phyloP scores from a whole-genome alignment of 2,329 filamentous ascomycete species.

The Aspergillus ustus region DNA sequence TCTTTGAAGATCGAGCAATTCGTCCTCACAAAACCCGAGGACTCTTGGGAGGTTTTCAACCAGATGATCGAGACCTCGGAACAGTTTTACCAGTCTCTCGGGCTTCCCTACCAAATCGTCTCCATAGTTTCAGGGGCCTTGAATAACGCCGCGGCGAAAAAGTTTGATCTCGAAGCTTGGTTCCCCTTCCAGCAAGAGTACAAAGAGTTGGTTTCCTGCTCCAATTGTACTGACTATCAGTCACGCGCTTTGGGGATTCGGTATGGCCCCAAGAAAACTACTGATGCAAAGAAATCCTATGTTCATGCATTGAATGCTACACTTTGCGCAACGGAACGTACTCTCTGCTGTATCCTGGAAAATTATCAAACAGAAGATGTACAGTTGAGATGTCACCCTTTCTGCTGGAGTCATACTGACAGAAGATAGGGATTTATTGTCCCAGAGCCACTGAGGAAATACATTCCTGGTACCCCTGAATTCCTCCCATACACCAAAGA shows the following conservation, averaged over 20 bases:
- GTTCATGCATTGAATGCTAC: constrained; percentile 92
- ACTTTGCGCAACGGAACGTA: constrained; percentile 86
- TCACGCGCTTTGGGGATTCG: constrained; percentile 91
- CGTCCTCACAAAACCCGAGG: constrained; percentile 79
- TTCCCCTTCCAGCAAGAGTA: constrained; percentile 97
- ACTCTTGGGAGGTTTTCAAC: constrained; percentile 92
- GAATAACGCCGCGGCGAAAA: constrained; percentile 88
- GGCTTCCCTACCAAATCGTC: constrained; percentile 88
- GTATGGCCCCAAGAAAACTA: constrained; percentile 84
- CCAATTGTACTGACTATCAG: constrained; percentile 98
- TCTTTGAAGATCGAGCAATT: constrained; percentile 71
- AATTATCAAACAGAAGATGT: constrained; percentile 93
- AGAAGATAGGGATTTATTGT: constrained; percentile 69
- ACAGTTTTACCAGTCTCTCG: constrained; percentile 91
- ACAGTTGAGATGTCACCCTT: constrained; percentile 35
- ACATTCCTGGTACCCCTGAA: constrained; percentile 85
- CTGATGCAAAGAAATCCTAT: constrained; percentile 86
- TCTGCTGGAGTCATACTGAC: constrained; percentile 26
- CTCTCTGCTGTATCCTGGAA: constrained; percentile 91
- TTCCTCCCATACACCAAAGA: constrained; percentile 91
- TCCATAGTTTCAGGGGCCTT: constrained; percentile 95
- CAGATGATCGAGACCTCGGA: constrained; percentile 90
- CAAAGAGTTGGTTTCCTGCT: constrained; percentile 97
- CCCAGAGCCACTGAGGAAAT: constrained; percentile 83
- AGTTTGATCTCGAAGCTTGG: constrained; percentile 95